Evolutionary conservation across 192 early-diverging fungal species (phyloP), one percentile per base, ranked within the genome.

Genomic region (Spizellomyces sp.): DNA sequence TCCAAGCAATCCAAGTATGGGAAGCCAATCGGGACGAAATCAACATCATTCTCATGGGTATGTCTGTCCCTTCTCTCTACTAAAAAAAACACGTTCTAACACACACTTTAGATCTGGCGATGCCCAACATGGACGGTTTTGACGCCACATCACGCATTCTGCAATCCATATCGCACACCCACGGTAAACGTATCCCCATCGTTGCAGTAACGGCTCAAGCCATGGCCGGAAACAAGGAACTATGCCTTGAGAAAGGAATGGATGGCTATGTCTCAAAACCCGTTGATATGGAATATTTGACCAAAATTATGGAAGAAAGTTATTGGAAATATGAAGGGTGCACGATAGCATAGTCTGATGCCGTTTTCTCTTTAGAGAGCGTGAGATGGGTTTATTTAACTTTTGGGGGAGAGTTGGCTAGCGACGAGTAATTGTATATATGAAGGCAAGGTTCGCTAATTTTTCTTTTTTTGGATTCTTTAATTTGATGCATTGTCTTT

Each of bases 71-170:
- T 54, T 19, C 2, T 19, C 12, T n/a, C 50, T 0, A 1, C 50
- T 4, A 12, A 0, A 1, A 54, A 54, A 54, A 12, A 2, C 12
- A 12, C 50, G 14, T 4, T 0, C 50, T 19, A n/a, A 54, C 12
- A 2, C 50, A 12, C 50, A 54, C 17, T 0, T 54, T 54, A 54
- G 50, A 54, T 54, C 50, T 54, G 1, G 50, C 50, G 14, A 54
- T 54, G 50, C 50, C 50, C 12, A 36, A 22, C 27, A 61, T 61
- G 59, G 66, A 67, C 52, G 66, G 66, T 3, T 56, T 19, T 19
- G 46, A 57, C 4, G 50, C 66, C 44, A 67, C 66, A 47, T 10
- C 59, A 12, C 12, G 22, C 12, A 61, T 61, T 27, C 27, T 56
- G 50, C 14, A 54, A 54, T 19, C 17, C 14, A 54, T 54, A n/a